phyloP scores from a whole-genome alignment of 352 stramenopile species.

The Lagenidium giganteum region DNA sequence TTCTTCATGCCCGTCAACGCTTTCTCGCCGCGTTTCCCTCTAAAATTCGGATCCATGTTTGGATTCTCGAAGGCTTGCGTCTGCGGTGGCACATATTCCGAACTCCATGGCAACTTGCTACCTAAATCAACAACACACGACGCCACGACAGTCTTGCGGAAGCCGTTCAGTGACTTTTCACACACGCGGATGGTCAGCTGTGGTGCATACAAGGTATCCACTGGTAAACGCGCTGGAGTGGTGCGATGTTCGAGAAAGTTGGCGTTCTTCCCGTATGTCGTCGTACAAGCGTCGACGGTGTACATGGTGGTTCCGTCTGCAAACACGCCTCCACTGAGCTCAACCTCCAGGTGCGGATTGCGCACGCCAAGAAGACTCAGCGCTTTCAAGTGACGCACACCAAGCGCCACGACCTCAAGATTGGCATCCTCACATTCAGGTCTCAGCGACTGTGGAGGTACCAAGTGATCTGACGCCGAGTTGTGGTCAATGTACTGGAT shows the following conservation, averaged over 20 bases:
- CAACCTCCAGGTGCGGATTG: constrained; percentile 60
- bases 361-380: constrained; percentile 46
- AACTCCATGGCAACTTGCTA: constrained; percentile 66
- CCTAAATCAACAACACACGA: constrained; percentile 52
- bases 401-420: constrained; percentile 62
- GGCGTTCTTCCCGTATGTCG: constrained; percentile 50
- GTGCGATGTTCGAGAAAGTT: constrained; percentile 68
- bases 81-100: constrained; percentile 32
- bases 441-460: constrained; percentile 22
- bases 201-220: constrained; percentile 55
- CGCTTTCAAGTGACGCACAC: constrained; percentile 62
- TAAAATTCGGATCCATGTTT: constrained; percentile 1
- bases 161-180: constrained; percentile 40
- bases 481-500: constrained; percentile 61
- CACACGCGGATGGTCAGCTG: constrained; percentile 61
- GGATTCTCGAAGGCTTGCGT: constrained; percentile 45
- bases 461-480: constrained; percentile 21
- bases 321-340: constrained; percentile 51
- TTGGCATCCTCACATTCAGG: constrained; percentile 50
- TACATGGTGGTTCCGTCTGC: constrained; percentile 30
- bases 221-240: constrained; percentile 38
- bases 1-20: no score
- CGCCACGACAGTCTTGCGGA: constrained; percentile 48
- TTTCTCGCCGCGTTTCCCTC: not conserved
- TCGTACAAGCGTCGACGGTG: no score